Conservation (phyloP, 805 yeast genomes). For the Barnettozyma wickerhamii region DNA sequence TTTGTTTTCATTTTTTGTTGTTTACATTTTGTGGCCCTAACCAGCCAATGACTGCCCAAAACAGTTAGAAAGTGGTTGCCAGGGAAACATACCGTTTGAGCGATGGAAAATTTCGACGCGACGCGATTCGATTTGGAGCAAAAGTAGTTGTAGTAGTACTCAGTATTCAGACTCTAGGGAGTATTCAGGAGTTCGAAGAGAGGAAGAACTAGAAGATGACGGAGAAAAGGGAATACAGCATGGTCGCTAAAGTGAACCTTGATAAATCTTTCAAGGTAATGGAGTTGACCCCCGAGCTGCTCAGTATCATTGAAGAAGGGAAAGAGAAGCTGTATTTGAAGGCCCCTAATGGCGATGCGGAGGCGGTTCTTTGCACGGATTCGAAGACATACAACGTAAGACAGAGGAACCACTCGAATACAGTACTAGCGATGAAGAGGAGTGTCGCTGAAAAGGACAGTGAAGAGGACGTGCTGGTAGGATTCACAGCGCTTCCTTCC, state of each 20-base stretch:
- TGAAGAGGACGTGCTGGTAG: conserved; percentile 26
- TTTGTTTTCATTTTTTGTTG: conserved; percentile 1
- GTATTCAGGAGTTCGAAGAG: too few relatives aligned
- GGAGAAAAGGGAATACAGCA: conserved; percentile 1
- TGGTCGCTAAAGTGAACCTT: conserved; percentile 13
- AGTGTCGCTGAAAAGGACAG: conserved; percentile 23
- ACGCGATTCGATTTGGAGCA: too few relatives aligned
- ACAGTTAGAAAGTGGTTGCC: too few relatives aligned
- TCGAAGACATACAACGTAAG: conserved; percentile 58
- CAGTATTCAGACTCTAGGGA: too few relatives aligned
- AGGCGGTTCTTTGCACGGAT: conserved; percentile 59
- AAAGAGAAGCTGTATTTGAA: conserved; percentile 25
- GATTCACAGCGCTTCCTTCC: conserved; percentile 30
- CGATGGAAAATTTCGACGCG: too few relatives aligned
- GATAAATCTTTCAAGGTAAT: conserved; percentile 41
- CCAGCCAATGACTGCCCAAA: background rate
- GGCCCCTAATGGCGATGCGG: conserved; percentile 29
- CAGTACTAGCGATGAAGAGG: conserved; percentile 51
- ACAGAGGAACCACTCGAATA: conserved; percentile 84
- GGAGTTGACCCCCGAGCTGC: conserved; percentile 48
- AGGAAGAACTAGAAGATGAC: background rate
- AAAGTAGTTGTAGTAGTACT: too few relatives aligned
- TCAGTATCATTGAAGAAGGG: conserved; percentile 31
- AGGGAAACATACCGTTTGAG: too few relatives aligned
- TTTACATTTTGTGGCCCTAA: conserved; percentile 4